Evolutionary conservation across 2,329 filamentous ascomycete genomes (phyloP).

Genomic region (Metarhizium anisopliae): DNA sequence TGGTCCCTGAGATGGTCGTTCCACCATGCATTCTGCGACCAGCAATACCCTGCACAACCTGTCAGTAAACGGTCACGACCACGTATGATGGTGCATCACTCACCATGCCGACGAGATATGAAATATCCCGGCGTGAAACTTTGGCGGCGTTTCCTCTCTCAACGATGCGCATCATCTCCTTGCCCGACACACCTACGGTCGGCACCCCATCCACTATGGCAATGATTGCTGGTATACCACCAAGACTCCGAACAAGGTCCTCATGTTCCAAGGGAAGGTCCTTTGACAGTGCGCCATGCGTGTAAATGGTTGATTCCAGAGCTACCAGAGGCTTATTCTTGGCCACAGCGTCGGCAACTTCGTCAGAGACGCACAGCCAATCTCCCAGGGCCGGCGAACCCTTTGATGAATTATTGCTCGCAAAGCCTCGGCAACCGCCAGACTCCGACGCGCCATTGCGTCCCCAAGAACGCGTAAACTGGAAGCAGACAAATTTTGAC

Average conservation of each 20-base stretch:
- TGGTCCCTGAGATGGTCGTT: slow-evolving; percentile 89
- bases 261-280: slow-evolving; percentile 71
- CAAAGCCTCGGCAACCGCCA: background rate
- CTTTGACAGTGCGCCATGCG: slow-evolving; percentile 78
- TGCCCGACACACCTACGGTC: slow-evolving; percentile 63
- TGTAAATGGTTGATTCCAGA: slow-evolving; percentile 94
- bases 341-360: slow-evolving; percentile 69
- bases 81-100: slow-evolving; percentile 14
- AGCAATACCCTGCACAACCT: slow-evolving; percentile 42
- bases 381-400: slow-evolving; percentile 11
- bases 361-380: slow-evolving; percentile 66
- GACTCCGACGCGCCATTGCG: background rate
- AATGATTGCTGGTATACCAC: slow-evolving; percentile 82
- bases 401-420: slow-evolving; percentile 15
- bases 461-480: background rate
- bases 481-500: background rate
- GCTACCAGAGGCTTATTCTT: slow-evolving; percentile 78
- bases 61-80: background rate
- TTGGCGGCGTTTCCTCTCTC: slow-evolving; percentile 63
- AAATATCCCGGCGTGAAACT: slow-evolving; percentile 78
- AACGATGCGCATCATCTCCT: slow-evolving; percentile 68
- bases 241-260: slow-evolving; percentile 68
- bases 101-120: slow-evolving; percentile 71
- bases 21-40: slow-evolving; percentile 72
- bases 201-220: slow-evolving; percentile 79